A percentile compares a stretch with the other conserved stretches of the same genome.
Conservation (phyloP, 2,329 filamentous ascomycete species). For the Pestalotiopsis sp. region DNA sequence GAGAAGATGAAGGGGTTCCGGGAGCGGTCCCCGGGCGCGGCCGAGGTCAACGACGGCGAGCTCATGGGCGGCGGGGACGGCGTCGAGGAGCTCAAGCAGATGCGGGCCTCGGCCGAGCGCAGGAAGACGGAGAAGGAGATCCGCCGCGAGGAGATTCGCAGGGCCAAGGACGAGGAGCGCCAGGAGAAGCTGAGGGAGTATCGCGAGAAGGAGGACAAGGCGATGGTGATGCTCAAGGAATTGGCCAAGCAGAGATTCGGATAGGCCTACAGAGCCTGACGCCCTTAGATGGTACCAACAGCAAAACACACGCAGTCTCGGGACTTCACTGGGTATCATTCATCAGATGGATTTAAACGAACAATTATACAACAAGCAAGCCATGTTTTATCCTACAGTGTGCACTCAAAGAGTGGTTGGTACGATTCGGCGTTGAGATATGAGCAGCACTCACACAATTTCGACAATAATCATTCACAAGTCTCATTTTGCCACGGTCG, state of each 20-base stretch:
- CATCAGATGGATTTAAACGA: no score
- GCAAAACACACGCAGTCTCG: no score
- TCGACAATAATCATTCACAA: no score
- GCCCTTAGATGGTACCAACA: not conserved
- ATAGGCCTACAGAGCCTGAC: slow-evolving; percentile 26
- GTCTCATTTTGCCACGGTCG: no score
- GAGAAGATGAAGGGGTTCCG: slow-evolving; percentile 75
- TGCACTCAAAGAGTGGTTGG: no score
- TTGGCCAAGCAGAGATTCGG: slow-evolving; percentile 82
- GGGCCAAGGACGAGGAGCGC: slow-evolving; percentile 76
- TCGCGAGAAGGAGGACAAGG: slow-evolving; percentile 77
- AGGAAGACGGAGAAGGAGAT: slow-evolving; percentile 86
- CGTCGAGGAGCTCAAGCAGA: slow-evolving; percentile 68
- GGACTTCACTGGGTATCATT: not conserved
- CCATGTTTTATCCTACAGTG: no score
- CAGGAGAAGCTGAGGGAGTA: slow-evolving; percentile 74
- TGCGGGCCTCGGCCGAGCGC: slow-evolving; percentile 65
- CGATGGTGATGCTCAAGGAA: slow-evolving; percentile 78
- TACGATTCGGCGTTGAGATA: no score
- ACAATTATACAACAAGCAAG: no score
- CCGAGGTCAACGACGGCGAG: slow-evolving; percentile 68
- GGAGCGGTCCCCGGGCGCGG: slow-evolving; percentile 64
- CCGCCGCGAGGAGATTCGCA: slow-evolving; percentile 75
- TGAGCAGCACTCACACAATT: no score
- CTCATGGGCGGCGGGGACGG: slow-evolving; percentile 73